These are phyloP conservation scores for Triangularia setosa DNA, from an alignment of 2,329 filamentous ascomycete genomes.

Conservation along the genomic window DNA sequence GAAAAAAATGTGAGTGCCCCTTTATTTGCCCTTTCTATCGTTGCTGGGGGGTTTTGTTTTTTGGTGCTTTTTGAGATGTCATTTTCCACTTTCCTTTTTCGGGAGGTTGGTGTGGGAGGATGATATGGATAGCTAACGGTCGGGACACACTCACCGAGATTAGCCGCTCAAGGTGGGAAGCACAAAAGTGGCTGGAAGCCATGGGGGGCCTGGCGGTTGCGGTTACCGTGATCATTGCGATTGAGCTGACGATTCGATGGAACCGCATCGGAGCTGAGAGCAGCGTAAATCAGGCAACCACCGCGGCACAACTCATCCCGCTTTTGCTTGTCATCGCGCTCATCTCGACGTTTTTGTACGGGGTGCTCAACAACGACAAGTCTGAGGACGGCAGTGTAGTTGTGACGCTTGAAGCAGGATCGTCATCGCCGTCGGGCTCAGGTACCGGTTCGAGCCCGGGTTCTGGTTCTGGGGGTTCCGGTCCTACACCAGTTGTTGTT, in stretches of 20 bases:
- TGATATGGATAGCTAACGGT: not conserved
- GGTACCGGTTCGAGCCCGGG: not conserved
- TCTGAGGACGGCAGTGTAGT: not conserved
- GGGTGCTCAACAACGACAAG: not conserved
- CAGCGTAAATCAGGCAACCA: slow-evolving; percentile 16
- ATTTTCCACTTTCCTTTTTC: not conserved
- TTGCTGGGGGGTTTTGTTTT: not conserved
- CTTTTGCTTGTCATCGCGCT: slow-evolving; percentile 15
- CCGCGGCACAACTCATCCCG: slow-evolving; percentile 20
- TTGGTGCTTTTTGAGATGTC: not conserved
- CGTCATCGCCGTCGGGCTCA: not conserved
- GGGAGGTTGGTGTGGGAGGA: not conserved
- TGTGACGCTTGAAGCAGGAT: not conserved
- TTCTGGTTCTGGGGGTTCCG: not conserved
- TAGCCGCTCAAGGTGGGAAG: slow-evolving; percentile 13
- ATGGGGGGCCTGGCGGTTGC: slow-evolving; percentile 22
- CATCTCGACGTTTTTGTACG: slow-evolving; percentile 7
- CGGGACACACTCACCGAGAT: not conserved
- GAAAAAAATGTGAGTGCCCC: slow-evolving; percentile 3
- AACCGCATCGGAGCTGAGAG: slow-evolving; percentile 15
- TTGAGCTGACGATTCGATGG: slow-evolving; percentile 24
- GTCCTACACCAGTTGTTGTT: not conserved
- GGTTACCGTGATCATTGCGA: slow-evolving; percentile 19
- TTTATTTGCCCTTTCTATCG: not conserved
- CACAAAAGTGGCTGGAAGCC: slow-evolving; percentile 22